Evolutionary conservation across 2,329 filamentous ascomycete genomes (phyloP), one percentile per base, ranked within the genome.

Genomic region (Hortaea werneckii): DNA sequence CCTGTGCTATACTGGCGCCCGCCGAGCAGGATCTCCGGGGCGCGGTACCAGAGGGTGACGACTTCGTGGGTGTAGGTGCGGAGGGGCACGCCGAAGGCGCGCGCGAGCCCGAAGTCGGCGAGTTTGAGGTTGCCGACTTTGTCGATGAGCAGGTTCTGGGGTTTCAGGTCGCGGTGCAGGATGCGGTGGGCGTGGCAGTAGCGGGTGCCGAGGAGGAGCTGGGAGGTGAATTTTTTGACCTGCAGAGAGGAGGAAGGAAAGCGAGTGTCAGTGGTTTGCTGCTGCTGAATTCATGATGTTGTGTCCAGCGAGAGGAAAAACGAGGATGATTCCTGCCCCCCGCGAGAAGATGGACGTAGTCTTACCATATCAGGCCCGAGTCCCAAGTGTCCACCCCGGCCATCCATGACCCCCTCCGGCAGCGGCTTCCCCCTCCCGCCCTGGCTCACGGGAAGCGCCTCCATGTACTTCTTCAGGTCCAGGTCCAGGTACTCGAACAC

Each of bases 381-480:
- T 5, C 85, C 85, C 57, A 92, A 72, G 50, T 77, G 74, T 62
- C 77, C 73, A 45, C 78, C 75, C 42, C 78, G 64, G 20, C 77
- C 78, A 40, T 83, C 78, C 57, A 64, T 57, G 42, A 59, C 55
- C 41, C 85, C 86, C 56, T 90, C 85, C 6, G 88, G 88, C 42
- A 95, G 73, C 37, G 87, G 78, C 71, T 89, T 92, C 59, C 87
- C 87, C 49, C 87, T 80, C 37, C 87, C 87, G 55, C 87, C 87
- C 60, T 94, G 85, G 60, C 76, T 83, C 48, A 90, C 81, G 4
- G 87, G 87, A 38, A 94, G 76, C 5, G 87, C 79, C 67, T 95
- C 88, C 87, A 95, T 95, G 68, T 94, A 95, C 67, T 94, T 94
- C 73, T 95, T 95, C 57, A 95, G 73, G 60, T 95, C 88, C 47